These are phyloP conservation scores for Phialemoniopsis sp. DNA, from an alignment of 2,329 filamentous ascomycete genomes.

Conservation along the genomic window DNA sequence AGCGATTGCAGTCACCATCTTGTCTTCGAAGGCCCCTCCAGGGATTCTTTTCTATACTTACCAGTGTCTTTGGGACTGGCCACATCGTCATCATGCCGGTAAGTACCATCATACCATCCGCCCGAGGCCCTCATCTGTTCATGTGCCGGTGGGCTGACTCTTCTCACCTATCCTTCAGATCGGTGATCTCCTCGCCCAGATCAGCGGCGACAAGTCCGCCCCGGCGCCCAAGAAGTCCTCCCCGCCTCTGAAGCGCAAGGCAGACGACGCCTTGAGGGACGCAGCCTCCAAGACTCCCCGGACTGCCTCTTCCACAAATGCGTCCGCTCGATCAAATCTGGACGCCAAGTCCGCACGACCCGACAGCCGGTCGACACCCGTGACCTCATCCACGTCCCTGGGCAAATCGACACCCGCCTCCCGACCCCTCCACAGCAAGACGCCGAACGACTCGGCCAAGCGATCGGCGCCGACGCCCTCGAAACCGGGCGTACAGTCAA, in stretches of 20 bases:
- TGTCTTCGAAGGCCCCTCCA: no score
- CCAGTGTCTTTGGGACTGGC: no score
- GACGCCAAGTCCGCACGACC: conserved; percentile 5
- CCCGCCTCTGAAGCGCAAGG: conserved; percentile 50
- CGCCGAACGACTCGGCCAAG: background rate
- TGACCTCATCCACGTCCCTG: no score
- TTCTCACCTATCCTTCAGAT: conserved; percentile 33
- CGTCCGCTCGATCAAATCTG: conserved; percentile 11
- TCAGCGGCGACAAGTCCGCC: conserved; percentile 48
- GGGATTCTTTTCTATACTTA: no score
- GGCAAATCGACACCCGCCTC: conserved; percentile 19
- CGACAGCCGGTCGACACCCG: no score
- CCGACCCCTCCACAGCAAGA: conserved; percentile 12
- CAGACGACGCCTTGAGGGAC: conserved; percentile 42
- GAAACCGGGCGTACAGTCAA: background rate
- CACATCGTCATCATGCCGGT: conserved; percentile 30
- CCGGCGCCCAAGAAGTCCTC: conserved; percentile 21
- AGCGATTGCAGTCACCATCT: no score
- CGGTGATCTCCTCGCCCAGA: conserved; percentile 56
- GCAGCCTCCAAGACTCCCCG: conserved; percentile 37
- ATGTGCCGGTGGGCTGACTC: conserved; percentile 6
- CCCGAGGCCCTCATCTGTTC: background rate
- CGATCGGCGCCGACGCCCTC: conserved; percentile 5
- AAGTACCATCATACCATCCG: conserved; percentile 11
- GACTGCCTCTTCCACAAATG: conserved; percentile 16